Conservation (phyloP, 2,329 filamentous ascomycete genomes). For the Nemania diffusa region DNA sequence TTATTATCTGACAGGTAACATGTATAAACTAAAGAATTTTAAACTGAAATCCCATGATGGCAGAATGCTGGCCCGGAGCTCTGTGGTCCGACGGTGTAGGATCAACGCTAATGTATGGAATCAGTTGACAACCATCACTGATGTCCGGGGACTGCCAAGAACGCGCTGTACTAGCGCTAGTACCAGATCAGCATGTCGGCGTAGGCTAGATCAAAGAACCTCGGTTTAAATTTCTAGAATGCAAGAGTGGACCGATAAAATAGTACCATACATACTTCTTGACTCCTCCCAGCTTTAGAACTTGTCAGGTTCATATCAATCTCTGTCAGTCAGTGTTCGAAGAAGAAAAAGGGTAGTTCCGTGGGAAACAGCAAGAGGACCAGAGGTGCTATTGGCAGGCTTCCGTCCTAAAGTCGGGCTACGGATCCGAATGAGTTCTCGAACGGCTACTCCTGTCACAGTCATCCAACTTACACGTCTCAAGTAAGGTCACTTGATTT, state of each 20-base stretch:
- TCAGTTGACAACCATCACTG: background rate
- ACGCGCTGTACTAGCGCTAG: background rate
- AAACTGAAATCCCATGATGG: background rate
- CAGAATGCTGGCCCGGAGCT: background rate
- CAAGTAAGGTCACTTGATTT: background rate
- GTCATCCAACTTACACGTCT: background rate
- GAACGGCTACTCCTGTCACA: background rate
- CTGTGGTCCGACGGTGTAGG: background rate
- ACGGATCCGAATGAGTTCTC: background rate
- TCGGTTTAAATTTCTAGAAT: background rate
- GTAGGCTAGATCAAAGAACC: background rate
- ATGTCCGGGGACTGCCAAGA: background rate
- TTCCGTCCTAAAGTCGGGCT: background rate
- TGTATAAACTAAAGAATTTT: background rate
- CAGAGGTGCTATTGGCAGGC: background rate
- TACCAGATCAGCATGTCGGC: background rate
- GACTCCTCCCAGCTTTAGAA: background rate
- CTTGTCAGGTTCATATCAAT: background rate
- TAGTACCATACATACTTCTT: background rate
- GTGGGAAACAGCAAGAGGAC: background rate
- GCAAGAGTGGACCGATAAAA: background rate
- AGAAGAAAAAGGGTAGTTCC: background rate
- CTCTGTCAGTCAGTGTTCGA: background rate
- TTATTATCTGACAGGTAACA: no score
- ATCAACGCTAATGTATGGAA: conserved; percentile 2